Evolutionary conservation across 306 rosid genomes (phyloP).

Genomic region (Fragaria vesca): DNA sequence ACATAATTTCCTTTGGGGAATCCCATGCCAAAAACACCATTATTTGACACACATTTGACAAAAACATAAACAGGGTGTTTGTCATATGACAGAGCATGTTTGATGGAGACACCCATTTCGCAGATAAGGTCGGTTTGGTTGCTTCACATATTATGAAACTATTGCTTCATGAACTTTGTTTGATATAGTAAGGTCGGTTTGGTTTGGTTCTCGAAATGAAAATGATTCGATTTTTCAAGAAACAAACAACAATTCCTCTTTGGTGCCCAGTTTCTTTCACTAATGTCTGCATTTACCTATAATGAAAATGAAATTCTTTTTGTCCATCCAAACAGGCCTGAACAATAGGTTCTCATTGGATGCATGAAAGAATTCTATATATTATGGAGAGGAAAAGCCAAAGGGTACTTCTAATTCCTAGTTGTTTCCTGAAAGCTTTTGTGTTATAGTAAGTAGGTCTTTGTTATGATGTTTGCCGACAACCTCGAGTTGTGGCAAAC

Average conservation of each 20-base stretch:
- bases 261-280: not conserved
- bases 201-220: not conserved
- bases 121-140: conserved; percentile 4
- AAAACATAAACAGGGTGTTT: not conserved
- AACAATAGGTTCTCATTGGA: conserved; percentile 24
- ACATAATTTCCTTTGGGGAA: not conserved
- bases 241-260: not conserved
- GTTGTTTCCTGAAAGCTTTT: conserved; percentile 12
- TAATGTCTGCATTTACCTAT: not conserved
- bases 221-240: not conserved
- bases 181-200: not conserved
- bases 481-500: conserved; percentile 37
- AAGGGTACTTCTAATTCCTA: not conserved
- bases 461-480: conserved; percentile 39
- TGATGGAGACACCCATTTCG: conserved; percentile 5
- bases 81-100: not conserved
- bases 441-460: conserved; percentile 8
- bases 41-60: not conserved
- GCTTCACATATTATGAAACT: not conserved
- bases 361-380: conserved; percentile 21
- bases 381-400: not conserved
- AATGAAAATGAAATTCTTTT: not conserved
- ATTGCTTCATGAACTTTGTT: not conserved
- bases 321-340: not conserved
- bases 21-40: conserved; percentile 11